Evolutionary conservation across 768 basidiomycete species (phyloP), one percentile per base, ranked within the genome.

Genomic region (Phlegmacium glaucopus): DNA sequence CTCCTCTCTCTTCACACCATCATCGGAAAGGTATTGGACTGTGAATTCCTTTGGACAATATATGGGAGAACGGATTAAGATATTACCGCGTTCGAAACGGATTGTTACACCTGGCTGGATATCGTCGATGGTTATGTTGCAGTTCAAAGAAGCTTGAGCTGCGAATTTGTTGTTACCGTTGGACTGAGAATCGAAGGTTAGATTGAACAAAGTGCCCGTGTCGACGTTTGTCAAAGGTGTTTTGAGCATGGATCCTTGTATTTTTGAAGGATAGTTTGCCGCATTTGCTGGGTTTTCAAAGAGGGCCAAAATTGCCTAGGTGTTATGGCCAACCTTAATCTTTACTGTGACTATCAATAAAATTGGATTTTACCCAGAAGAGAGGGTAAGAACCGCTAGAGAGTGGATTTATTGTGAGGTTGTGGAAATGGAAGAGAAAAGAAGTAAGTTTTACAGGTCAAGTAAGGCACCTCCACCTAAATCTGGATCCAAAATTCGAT

Each of bases 391-490:
- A 87, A 1, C 89, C 89, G 17, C 87, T 90, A 51, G 34, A 48
- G 52, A 15, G 48, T 15, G 35, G 12, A 39, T 16, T 36, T 15
- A 28, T 17, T 35, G 17, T 13, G 41, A 39, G 18, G 12, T 47
- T 12, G 12, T 10, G 6, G 27, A 18, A 15, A 39, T 5, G 10
- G 9, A 30, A 45, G 22, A 34, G 7, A 66, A 85, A 65, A n/a
- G n/a, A n/a, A n/a, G n/a, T n/a, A n/a, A n/a, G n/a, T n/a, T n/a
- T n/a, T 54, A 90, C 87, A 94, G 75, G 62, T 94, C 92, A 16
- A 95, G 77, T 25, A 95, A 61, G 10, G 83, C 89, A 0, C 91
- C 91, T 9, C 92, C 91, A 18, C 87, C 92, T 4, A 95, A 75
- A 15, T 65, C 62, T 3, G 92, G 90, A 57, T 93, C 80, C 48